A percentile compares a stretch with the other conserved stretches of the same genome.
These are phyloP conservation scores for Bipolaris oryzae DNA, from an alignment of 2,329 filamentous ascomycete genomes.

Conservation along the genomic window DNA sequence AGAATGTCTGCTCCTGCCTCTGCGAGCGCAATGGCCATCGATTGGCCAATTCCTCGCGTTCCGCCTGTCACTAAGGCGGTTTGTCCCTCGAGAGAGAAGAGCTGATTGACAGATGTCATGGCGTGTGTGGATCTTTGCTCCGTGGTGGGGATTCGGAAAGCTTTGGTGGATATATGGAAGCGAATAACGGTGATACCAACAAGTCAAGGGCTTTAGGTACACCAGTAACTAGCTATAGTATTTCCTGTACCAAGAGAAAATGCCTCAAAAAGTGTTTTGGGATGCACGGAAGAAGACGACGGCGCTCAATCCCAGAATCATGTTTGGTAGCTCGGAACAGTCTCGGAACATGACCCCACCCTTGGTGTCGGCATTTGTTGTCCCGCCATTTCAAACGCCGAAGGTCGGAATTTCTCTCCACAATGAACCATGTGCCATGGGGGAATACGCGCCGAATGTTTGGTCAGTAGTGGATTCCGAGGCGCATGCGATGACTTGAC, in stretches of 20 bases:
- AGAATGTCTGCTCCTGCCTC: conserved; percentile 59
- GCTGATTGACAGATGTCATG: conserved; percentile 45
- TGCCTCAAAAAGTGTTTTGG: background rate
- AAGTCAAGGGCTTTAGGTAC: background rate
- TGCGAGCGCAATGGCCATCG: conserved; percentile 58
- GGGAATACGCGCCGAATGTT: conserved; percentile 28
- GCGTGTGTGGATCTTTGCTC: conserved; percentile 7
- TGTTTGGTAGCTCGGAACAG: conserved; percentile 28
- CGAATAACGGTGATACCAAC: background rate
- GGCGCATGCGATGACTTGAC: conserved; percentile 6
- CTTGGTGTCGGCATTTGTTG: conserved; percentile 35
- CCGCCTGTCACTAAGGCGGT: conserved; percentile 58
- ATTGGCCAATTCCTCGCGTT: conserved; percentile 58
- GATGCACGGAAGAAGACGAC: conserved; percentile 9
- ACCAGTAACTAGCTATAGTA: background rate
- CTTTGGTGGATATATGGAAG: background rate
- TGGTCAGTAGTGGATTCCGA: conserved; percentile 19
- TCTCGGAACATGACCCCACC: conserved; percentile 36
- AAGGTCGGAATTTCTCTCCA: conserved; percentile 37
- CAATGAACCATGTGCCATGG: conserved; percentile 26
- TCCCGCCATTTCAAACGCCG: conserved; percentile 40
- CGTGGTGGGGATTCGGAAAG: conserved; percentile 13
- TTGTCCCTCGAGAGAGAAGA: conserved; percentile 58
- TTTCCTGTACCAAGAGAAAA: background rate
- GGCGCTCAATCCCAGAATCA: conserved; percentile 12